Base-by-base conservation (phyloP, 179 eudicot genomes). In the Corrigiola litoralis region DNA sequence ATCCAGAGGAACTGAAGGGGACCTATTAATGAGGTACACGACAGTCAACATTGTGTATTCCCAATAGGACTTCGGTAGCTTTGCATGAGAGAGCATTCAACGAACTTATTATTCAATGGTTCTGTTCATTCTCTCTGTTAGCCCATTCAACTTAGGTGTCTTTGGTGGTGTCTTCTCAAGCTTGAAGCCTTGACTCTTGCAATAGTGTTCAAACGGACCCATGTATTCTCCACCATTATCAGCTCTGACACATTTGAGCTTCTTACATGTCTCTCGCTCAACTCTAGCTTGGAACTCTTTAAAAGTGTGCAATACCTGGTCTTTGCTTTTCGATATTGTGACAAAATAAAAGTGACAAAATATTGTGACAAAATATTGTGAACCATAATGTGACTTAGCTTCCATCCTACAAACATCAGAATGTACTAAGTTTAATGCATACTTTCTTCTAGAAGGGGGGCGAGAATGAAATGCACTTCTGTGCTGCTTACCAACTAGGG, bases 151-250 rank as follows among this genome's bases (percentile, higher is more conserved):
- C 12, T 61, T 29, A 18, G 55, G 66, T 8, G 42, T 62, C 14
- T 46, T 31, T 24, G 36, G 31, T 29, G 34, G 36, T 5, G 42
- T 62, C 2, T 4, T n/a, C 29, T 62, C 54, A 46, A 28, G 55
- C 36, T 16, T 5, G 37, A 46, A 29, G 10, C 66, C 55, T 0
- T 27, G 31, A 45, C 31, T 31, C 37, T n/a, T 31, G 37, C 66
- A 62, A 47, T 62, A 62, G 4, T 62, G 29, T 13, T 62, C 32
- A 46, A 46, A 32, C 6, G 53, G 40, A 25, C 65, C 52, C 12
- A 51, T n/a, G 32, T 61, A 61, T 17, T 59, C 63, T 34, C 66
- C 31, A 61, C 41, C 65, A 42, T 60, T 41, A 23, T 60, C 24
- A 60, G 51, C 25, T 13, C 37, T 8, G 5, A 41, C 16, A 21